These are phyloP conservation scores for Bothriochloa decipiens DNA, from an alignment of 176 grass and related monocot species.

Conservation along the genomic window DNA sequence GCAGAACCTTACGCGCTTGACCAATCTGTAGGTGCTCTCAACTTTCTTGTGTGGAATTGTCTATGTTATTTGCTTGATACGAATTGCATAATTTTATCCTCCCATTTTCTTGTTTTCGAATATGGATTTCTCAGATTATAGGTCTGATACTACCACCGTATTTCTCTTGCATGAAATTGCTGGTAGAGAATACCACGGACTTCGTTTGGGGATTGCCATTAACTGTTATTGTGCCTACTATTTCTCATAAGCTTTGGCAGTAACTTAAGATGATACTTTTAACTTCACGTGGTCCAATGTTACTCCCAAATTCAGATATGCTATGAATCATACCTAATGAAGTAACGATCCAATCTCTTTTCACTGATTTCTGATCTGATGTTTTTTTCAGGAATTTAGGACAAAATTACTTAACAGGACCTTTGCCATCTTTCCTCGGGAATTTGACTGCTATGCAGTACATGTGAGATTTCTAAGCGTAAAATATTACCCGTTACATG, in stretches of 20 bases:
- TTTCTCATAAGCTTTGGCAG: not conserved
- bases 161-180: not conserved
- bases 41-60: not conserved
- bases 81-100: not conserved
- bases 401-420: constrained; percentile 72
- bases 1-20: constrained; percentile 57
- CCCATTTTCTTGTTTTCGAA: not conserved
- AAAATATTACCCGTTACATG: not conserved
- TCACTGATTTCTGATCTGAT: not conserved
- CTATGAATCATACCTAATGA: not conserved
- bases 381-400: constrained; percentile 57
- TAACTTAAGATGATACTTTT: not conserved
- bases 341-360: not conserved
- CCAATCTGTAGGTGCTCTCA: constrained; percentile 56
- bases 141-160: not conserved
- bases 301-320: not conserved
- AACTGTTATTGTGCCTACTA: not conserved
- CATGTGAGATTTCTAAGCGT: constrained; percentile 46
- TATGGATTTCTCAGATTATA: not conserved
- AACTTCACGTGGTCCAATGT: not conserved
- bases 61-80: no score
- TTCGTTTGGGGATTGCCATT: not conserved
- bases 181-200: not conserved
- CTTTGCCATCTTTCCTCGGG: constrained; percentile 72
- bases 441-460: constrained; percentile 69